Evolutionary conservation across 2,329 filamentous ascomycete species (phyloP), one percentile per base, ranked within the genome.

Genomic region (Neonectria magnoliae): DNA sequence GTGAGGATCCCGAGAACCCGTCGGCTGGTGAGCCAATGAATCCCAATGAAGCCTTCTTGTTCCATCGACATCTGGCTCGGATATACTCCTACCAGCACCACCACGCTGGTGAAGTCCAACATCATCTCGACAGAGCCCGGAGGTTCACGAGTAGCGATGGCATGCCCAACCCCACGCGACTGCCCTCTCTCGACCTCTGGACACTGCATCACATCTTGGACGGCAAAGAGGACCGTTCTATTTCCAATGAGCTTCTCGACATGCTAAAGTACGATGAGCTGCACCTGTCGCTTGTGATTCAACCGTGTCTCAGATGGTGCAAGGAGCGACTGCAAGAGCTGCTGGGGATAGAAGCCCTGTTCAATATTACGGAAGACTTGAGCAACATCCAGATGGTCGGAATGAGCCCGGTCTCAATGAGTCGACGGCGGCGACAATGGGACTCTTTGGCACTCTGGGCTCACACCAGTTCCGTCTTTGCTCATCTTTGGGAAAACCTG

Each of bases 71-170:
- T 31, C 27, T 50, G 18, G 45, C 45, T 50, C 45, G 45, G n/a
- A 50, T 50, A 5, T 50, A 50, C 45, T 50, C 45, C 9, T 50
- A 29, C 18, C 16, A 31, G 25, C 5, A 29, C 10, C 14, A 29
- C 1, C 25, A 50, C 13, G 47, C 25, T n/a, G 31, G 25, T 5
- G 38, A 59, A 36, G 48, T 59, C 3, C 57, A 44, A 11, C 47
- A 52, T 10, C 57, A 59, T 16, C 36, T 59, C 13, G 27, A 59
- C 36, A 44, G 52, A 29, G 57, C 57, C 20, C 47, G 38, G 4
- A 52, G 50, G 4, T 59, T 59, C 31, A 10, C 50, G 14, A 20
- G 29, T 13, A 45, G 16, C 18, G 38, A 36, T 11, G 20, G 20
- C 6, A 50, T 50, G 45, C 45, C 45, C 45, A 50, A 50, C 14